Evolutionary conservation across 257 asterid species (phyloP).

Genomic region (Solanum pimpinellifolium): DNA sequence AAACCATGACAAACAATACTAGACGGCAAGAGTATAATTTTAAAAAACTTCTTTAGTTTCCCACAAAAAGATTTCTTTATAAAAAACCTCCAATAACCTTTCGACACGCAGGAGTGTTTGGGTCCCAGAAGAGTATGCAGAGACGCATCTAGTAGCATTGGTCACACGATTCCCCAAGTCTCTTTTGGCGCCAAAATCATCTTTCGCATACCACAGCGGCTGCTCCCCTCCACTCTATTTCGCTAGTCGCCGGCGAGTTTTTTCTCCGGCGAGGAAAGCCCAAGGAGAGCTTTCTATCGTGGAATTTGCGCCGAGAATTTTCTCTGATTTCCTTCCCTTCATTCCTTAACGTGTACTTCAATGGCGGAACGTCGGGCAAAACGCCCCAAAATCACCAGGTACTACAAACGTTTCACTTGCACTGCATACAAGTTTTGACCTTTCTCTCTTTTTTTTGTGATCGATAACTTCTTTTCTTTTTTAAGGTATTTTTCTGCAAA

Average conservation of each 20-base stretch:
- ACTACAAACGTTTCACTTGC: not conserved
- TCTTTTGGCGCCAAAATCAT: not conserved
- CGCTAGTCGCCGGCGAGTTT: not conserved
- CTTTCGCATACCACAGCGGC: not conserved
- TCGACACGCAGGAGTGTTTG: not conserved
- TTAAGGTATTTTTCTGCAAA: not conserved
- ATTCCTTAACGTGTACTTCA: not conserved
- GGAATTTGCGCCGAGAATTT: not conserved
- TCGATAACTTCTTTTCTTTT: not conserved
- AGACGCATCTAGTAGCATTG: not conserved
- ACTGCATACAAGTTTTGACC: not conserved
- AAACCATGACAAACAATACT: no score
- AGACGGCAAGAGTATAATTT: no score
- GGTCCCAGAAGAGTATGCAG: not conserved
- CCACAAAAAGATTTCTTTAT: not conserved
- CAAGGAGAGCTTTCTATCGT: not conserved
- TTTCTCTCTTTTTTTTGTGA: not conserved
- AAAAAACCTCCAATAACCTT: not conserved
- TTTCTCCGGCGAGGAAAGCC: not conserved
- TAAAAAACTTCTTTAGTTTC: no score
- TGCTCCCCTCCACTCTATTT: no score
- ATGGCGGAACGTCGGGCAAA: slow-evolving; percentile 45
- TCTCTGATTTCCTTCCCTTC: not conserved
- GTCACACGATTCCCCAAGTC: not conserved
- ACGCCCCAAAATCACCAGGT: slow-evolving; percentile 54